Evolutionary conservation across 805 yeast species (phyloP).

Genomic region (Metahyphopichia silvanorum): DNA sequence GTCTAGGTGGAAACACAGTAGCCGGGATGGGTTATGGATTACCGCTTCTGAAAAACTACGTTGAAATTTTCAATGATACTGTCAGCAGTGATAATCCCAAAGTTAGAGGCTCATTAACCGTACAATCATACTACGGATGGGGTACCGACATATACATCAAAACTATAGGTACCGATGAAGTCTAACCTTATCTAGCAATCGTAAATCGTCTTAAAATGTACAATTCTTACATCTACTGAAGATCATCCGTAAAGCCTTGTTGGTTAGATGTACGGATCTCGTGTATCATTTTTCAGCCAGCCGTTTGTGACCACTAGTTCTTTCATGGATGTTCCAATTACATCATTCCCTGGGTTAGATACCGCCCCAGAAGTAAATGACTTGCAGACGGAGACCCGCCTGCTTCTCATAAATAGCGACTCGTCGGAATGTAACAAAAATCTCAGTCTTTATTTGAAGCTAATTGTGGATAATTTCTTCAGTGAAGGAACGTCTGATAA

Average conservation of each 20-base stretch:
- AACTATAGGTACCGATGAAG: slow-evolving; percentile 36
- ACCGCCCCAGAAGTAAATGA: slow-evolving; percentile 1
- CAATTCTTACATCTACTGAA: too few species aligned
- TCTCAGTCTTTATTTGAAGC: slow-evolving; percentile 30
- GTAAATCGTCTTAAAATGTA: too few species aligned
- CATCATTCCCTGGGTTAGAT: slow-evolving; percentile 6
- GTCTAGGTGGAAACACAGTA: slow-evolving; percentile 62
- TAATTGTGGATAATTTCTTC: slow-evolving; percentile 29
- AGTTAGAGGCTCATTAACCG: slow-evolving; percentile 37
- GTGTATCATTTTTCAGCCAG: too few species aligned
- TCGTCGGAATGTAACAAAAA: slow-evolving; percentile 37
- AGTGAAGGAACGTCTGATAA: slow-evolving; percentile 8
- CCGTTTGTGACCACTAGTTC: too few species aligned
- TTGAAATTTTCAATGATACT: slow-evolving; percentile 40
- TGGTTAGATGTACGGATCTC: too few species aligned
- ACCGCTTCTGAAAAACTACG: slow-evolving; percentile 63
- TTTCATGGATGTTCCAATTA: slow-evolving; percentile 3
- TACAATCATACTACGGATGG: slow-evolving; percentile 43
- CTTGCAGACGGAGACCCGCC: slow-evolving; percentile 9
- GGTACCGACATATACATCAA: slow-evolving; percentile 45
- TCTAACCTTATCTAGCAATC: too few species aligned
- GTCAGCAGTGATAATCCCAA: slow-evolving; percentile 10
- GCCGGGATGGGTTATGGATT: slow-evolving; percentile 98
- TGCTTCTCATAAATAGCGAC: slow-evolving; percentile 34
- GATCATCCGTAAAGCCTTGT: too few species aligned